These are phyloP conservation scores for Fomitopsis palustris DNA, from an alignment of 1,284 basidiomycete genomes.

Conservation along the genomic window DNA sequence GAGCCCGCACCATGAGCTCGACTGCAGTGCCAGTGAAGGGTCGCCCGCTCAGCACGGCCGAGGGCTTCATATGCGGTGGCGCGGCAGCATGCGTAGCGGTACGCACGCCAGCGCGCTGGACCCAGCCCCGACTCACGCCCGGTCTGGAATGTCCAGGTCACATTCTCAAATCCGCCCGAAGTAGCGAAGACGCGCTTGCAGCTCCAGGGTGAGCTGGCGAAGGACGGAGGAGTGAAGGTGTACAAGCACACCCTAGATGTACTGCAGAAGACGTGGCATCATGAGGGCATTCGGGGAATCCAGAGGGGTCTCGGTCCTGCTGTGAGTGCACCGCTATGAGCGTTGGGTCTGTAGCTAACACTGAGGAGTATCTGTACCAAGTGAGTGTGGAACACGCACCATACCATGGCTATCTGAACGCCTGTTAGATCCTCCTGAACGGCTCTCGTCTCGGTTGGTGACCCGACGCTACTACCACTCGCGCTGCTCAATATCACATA, in stretches of 20 bases:
- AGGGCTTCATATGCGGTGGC: slow-evolving; percentile 85
- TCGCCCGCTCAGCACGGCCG: slow-evolving; percentile 55
- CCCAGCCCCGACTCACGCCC: background rate
- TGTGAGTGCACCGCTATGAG: slow-evolving; percentile 45
- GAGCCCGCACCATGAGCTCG: slow-evolving; percentile 14
- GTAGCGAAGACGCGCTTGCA: slow-evolving; percentile 94
- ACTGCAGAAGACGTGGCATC: slow-evolving; percentile 83
- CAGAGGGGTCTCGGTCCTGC: slow-evolving; percentile 91
- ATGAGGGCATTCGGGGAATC: slow-evolving; percentile 88
- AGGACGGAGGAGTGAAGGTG: slow-evolving; percentile 69
- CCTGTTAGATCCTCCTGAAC: slow-evolving; percentile 81
- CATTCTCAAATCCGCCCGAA: slow-evolving; percentile 83
- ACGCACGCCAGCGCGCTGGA: slow-evolving; percentile 8
- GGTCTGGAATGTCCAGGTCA: slow-evolving; percentile 49
- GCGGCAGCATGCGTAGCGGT: slow-evolving; percentile 88
- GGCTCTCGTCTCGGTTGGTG: slow-evolving; percentile 85
- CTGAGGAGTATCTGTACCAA: slow-evolving; percentile 82
- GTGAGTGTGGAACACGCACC: slow-evolving; percentile 34
- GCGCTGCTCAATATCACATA: background rate
- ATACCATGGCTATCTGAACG: slow-evolving; percentile 1
- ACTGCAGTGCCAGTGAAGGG: slow-evolving; percentile 9
- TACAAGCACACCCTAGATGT: slow-evolving; percentile 91
- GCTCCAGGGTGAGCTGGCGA: slow-evolving; percentile 89
- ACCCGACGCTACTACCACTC: background rate
- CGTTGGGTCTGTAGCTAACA: slow-evolving; percentile 5